Evolutionary conservation across 1,284 basidiomycete genomes (phyloP), one percentile per base, ranked within the genome.

Genomic region (Afroboletus lepidellus): DNA sequence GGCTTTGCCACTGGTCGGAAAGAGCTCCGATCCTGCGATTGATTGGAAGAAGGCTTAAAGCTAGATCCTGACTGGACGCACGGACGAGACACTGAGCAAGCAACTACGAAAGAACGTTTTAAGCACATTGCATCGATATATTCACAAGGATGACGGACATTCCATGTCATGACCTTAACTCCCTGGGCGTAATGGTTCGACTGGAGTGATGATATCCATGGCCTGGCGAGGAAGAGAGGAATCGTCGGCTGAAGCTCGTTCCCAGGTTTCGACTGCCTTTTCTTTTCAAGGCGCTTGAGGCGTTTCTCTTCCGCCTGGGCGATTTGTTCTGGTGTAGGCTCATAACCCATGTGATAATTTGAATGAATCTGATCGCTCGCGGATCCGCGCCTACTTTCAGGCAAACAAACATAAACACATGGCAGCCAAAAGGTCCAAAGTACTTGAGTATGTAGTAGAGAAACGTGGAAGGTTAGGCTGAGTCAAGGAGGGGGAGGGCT

Each of bases 11-110:
- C 87, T 88, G 8, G 83, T 86, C 4, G 92, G 92, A 62, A 95
- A 94, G 38, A 95, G 76, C 48, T 92, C 84, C 41, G 92, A 80
- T 33, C 92, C 92, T 94, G 60, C 11, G 33, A 50, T 45, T 39
- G 12, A 48, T 47, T 34, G 25, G 33, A 41, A 30, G 16, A 15
- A 50, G 52, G 43, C 23, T 25, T 21, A 27, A 42, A 36, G 50
- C 43, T 24, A 44, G 6, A 46, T 9, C 39, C 43, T 36, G 37
- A 41, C 41, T 46, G n/a, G 33, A 80, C 87, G 72, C 69, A 90
- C 89, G 83, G 64, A 92, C 80, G 57, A 91, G 76, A 60, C 77
- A 81, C 66, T 92, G 90, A 1, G 90, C 89, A 41, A 92, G 77
- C 43, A 91, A 66, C 88, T 90, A 66, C 18, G 52, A 53, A 48